Conservation (phyloP, 2,329 filamentous ascomycete species). For the Cercospora zeina region DNA sequence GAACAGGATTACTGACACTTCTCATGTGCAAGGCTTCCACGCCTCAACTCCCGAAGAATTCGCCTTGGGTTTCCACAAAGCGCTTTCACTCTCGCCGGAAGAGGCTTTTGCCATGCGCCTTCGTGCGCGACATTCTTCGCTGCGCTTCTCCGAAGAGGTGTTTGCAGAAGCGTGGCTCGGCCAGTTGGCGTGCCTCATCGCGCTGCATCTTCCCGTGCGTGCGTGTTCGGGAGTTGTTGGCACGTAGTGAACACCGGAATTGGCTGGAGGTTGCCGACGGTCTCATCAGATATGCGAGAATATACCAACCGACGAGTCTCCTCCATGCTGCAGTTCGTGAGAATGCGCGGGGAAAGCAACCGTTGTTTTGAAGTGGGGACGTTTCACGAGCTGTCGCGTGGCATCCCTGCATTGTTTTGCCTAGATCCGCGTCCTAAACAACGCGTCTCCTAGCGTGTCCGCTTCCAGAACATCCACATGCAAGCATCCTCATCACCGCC, state of each 20-base stretch:
- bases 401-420: constrained; percentile 10
- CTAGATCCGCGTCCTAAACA: constrained; percentile 16
- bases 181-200: constrained; percentile 72
- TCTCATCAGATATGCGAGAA: constrained; percentile 7
- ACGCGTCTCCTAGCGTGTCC: constrained; percentile 17
- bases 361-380: not conserved
- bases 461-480: constrained; percentile 9
- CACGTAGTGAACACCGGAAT: not conserved
- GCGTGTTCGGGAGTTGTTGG: not conserved
- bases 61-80: constrained; percentile 75
- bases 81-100: constrained; percentile 62
- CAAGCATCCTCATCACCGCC: constrained; percentile 3
- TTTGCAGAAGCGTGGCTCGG: constrained; percentile 77
- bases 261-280: not conserved
- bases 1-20: constrained; percentile 16
- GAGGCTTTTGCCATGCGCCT: constrained; percentile 73
- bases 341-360: not conserved
- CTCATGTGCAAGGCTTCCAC: constrained; percentile 66
- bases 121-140: constrained; percentile 74
- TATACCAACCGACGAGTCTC: too few species aligned
- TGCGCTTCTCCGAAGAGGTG: constrained; percentile 82
- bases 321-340: not conserved
- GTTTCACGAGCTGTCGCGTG: constrained; percentile 2
- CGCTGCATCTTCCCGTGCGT: constrained; percentile 16
- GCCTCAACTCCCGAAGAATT: constrained; percentile 78